These are phyloP conservation scores for Xylaria hypoxylon DNA, from an alignment of 2,329 filamentous ascomycete species.

Conservation along the genomic window DNA sequence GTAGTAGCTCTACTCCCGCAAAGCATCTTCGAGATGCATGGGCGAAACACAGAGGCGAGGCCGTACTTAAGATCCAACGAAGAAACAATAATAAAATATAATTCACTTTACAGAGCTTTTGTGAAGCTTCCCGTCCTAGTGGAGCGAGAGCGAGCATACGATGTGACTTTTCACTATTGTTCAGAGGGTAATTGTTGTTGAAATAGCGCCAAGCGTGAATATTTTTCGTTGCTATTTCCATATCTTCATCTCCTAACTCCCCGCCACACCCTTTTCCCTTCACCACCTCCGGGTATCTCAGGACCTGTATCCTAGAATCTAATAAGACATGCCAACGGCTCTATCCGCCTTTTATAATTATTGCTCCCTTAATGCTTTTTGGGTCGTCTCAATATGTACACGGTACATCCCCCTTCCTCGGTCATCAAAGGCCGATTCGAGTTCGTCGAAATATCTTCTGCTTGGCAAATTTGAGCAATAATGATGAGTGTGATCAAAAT, in stretches of 20 bases:
- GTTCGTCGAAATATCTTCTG: conserved; percentile 2
- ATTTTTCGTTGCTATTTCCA: neutral
- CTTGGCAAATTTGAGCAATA: neutral
- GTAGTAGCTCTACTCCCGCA: neutral
- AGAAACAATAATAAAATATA: neutral
- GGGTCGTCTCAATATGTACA: conserved; percentile 24
- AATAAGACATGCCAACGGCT: conserved; percentile 7
- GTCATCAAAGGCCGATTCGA: neutral
- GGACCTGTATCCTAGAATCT: neutral
- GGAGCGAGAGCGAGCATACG: too few species aligned
- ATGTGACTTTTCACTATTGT: too few species aligned
- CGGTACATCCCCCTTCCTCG: neutral
- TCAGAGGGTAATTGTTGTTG: neutral
- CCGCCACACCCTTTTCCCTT: too few species aligned
- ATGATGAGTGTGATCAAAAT: conserved; percentile 22
- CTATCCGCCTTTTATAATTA: conserved; percentile 13
- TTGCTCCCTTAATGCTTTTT: neutral
- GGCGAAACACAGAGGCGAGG: neutral
- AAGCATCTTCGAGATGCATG: neutral
- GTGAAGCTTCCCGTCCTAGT: neutral
- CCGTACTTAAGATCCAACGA: neutral
- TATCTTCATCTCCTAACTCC: neutral
- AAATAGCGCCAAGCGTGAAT: neutral
- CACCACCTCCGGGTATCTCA: conserved; percentile 3
- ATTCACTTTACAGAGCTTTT: neutral